phyloP scores from a whole-genome alignment of 306 rosid species.

The Fagus crenata region DNA sequence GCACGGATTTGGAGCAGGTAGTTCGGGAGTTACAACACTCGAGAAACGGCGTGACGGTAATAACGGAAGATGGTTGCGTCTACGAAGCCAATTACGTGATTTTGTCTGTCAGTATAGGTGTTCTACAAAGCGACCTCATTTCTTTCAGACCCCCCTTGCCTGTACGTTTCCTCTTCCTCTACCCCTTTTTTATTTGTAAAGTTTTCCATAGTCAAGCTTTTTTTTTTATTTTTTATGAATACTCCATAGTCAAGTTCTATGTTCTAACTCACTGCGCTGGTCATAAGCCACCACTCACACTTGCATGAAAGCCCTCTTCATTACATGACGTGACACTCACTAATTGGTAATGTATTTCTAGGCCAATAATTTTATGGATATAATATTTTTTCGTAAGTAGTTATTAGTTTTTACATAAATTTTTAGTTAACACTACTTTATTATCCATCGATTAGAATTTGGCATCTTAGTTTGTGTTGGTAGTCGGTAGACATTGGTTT shows the following conservation, averaged over 20 bases:
- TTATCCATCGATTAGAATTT: no score
- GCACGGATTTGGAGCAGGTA: constrained; percentile 66
- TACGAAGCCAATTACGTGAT: constrained; percentile 76
- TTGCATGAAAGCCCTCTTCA: no score
- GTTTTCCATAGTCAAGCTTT: neutral
- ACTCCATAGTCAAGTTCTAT: neutral
- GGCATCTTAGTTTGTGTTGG: no score
- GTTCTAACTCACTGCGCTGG: neutral
- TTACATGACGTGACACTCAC: constrained; percentile 26
- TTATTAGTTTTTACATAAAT: no score
- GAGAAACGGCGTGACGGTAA: constrained; percentile 75
- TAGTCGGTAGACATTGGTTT: no score
- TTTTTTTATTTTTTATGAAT: neutral
- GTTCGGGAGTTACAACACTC: constrained; percentile 86
- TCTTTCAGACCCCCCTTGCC: constrained; percentile 85
- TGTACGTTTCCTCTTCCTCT: constrained; percentile 47
- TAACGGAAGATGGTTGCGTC: constrained; percentile 84
- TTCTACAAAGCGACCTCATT: constrained; percentile 88
- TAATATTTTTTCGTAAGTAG: no score
- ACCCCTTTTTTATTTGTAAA: neutral
- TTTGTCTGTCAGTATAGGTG: constrained; percentile 93
- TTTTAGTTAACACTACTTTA: no score
- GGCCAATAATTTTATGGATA: no score
- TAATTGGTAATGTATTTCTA: constrained; percentile 14
- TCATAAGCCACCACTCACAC: neutral